Conservation (phyloP, 345 rosid species). For the Gossypium longicalyx region DNA sequence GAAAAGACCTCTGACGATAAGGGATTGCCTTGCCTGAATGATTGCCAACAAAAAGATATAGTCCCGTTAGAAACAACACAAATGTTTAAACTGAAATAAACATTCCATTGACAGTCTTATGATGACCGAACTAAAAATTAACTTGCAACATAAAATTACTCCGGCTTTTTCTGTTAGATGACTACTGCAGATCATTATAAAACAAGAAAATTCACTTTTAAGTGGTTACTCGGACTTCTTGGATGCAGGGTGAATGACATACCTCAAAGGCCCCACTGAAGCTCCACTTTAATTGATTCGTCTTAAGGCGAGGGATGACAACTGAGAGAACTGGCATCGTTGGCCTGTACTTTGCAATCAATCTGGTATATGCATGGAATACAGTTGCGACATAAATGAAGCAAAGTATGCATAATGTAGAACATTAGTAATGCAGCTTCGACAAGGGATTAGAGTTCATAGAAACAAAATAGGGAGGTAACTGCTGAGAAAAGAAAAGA, state of each 20-base stretch:
- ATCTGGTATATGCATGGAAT: constrained; percentile 40
- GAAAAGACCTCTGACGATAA: too few relatives aligned
- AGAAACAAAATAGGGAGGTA: too few relatives aligned
- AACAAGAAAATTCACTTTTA: neutral
- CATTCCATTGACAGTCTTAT: neutral
- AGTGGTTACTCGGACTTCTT: neutral
- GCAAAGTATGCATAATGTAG: neutral
- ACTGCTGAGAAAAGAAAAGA: neutral
- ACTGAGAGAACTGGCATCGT: constrained; percentile 98
- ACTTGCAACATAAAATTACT: neutral
- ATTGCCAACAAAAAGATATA: neutral
- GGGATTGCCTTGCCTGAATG: constrained; percentile 42
- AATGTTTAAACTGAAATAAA: neutral
- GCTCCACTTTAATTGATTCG: constrained; percentile 97
- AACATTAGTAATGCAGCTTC: too few relatives aligned
- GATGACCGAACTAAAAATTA: neutral
- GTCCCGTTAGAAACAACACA: neutral
- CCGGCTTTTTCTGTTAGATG: neutral
- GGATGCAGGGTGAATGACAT: constrained; percentile 3
- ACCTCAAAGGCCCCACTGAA: constrained; percentile 99
- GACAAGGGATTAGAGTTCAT: too few relatives aligned
- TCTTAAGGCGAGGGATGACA: constrained; percentile 95
- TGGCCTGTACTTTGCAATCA: constrained; percentile 98
- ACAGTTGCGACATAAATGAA: neutral
- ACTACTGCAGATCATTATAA: neutral